Evolutionary conservation across 139 green algal species (phyloP), one percentile per base, ranked within the genome.

Genomic region (Micractinium sp.): DNA sequence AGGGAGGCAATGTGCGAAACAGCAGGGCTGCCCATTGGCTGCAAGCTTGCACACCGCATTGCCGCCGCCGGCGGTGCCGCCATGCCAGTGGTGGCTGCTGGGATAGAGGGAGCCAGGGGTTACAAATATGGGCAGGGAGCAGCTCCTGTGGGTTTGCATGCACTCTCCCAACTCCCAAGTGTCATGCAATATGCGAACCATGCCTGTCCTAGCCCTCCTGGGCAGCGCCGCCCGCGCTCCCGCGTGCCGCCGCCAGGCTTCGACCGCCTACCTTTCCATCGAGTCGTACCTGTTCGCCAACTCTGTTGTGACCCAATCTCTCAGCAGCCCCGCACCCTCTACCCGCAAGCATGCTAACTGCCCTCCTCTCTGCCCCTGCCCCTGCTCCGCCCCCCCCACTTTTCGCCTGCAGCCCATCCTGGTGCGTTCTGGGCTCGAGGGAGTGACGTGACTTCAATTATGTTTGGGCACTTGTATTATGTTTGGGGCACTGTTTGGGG

Each of bases 271-370:
- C 16, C 66, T 12, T 31, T 12, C 66, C 18, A 31, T 74, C 18
- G 29, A 9, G 18, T 35, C 20, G 20, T 27, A 7, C 27, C n/a
- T 78, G 9, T 78, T 39, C 31, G 3, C 36, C 29, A 36, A 1
- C 27, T 19, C 5, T 77, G 31, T 33, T n/a, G n/a, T n/a, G n/a
- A 0, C 74, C 35, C 74, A n/a, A 47, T 35, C n/a, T 39, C 14
- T 2, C n/a, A 23, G 66, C 82, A 87, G 82, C 82, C 82, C 25
- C 63, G 79, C 63, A n/a, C n/a, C n/a, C n/a, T n/a, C 47, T 56
- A 56, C 47, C 47, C 47, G 5, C 47, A 56, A 56, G 47, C 47
- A 56, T 56, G 47, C 47, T 56, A 56, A 56, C 35, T 33, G 74
- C 33, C 35, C n/a, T 33, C 7, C 74, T 7, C n/a, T 23, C 33